Conservation (phyloP, 208 protist genomes). For the Trypanosoma vivax region DNA sequence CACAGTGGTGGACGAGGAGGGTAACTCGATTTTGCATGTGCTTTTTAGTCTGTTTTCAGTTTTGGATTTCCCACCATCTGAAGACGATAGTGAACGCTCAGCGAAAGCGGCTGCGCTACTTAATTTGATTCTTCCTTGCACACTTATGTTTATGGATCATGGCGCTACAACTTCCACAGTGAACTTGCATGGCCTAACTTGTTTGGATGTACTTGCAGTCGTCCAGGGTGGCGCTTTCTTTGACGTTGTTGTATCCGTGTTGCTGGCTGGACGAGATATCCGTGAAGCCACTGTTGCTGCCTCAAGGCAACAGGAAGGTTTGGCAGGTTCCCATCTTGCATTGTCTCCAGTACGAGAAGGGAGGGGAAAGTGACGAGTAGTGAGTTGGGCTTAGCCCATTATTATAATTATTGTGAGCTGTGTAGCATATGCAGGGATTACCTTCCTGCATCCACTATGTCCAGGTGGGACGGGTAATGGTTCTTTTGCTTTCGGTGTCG, state of each 20-base stretch:
- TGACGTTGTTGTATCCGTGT: conserved; percentile 34
- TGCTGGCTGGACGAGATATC: conserved; percentile 30
- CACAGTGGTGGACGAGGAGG: conserved; percentile 43
- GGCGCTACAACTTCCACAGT: conserved; percentile 28
- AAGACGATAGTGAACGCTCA: background rate
- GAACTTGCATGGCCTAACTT: conserved; percentile 36
- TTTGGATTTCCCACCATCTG: background rate
- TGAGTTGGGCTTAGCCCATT: too few species aligned
- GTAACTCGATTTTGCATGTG: conserved; percentile 47
- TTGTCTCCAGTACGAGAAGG: background rate
- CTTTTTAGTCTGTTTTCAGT: conserved; percentile 25
- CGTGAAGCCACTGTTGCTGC: conserved; percentile 5
- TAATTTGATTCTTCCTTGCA: conserved; percentile 32
- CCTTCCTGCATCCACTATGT: too few species aligned
- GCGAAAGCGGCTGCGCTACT: conserved; percentile 19
- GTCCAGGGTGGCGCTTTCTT: conserved; percentile 25
- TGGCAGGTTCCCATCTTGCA: background rate
- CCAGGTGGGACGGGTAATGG: too few species aligned
- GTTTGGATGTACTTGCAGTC: conserved; percentile 49
- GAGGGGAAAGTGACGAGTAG: too few species aligned
- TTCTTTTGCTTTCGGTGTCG: too few species aligned
- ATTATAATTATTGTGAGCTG: too few species aligned
- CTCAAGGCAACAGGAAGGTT: background rate
- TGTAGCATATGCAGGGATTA: too few species aligned
- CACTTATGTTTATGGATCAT: conserved; percentile 37